Evolutionary conservation across 306 rosid genomes (phyloP), one percentile per base, ranked within the genome.

Genomic region (Citrullus amarus): DNA sequence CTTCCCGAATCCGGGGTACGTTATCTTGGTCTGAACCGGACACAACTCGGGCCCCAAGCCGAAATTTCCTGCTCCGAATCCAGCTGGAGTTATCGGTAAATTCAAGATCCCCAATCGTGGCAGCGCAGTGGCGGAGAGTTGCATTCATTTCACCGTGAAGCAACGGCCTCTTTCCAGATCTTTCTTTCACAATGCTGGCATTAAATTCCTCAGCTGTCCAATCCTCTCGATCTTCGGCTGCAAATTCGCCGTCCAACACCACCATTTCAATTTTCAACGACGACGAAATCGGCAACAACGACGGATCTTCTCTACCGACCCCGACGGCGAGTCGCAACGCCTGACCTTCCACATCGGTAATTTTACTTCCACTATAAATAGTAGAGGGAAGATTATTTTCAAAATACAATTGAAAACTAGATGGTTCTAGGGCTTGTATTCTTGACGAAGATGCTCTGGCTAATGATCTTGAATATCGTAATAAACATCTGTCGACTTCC

Each of bases 81-180:
- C 99, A 96, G 13, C 99, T 86, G 0, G 96, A 91, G 46, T 96
- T 96, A 53, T 96, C 99, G 0, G 98, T 96, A 43, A 96, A 91
- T 78, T 90, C 98, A 1, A 96, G 79, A 14, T 96, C 98, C 10
- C 90, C 96, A 10, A 74, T 71, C 6, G 81, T 66, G 9, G 89
- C 91, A 74, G 62, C 32, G 5, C 93, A 96, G 38, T 88, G 91
- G 55, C 93, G 81, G 84, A 88, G 60, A 20, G 85, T 85, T 6
- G 89, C 41, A 12, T 81, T 87, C 83, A 90, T 8, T 2, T 92
- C 99, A 2, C 99, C 98, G 0, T 86, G 80, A 36, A 96, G 89
- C 82, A 96, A 83, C 0, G 99, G 99, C 32, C 97, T 22, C 78
- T 85, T 91, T 7, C 99, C 99, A 0, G 76, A 28, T 36, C 99